phyloP scores from a whole-genome alignment of 176 grass and related monocot genomes.

The Leersia perrieri region DNA sequence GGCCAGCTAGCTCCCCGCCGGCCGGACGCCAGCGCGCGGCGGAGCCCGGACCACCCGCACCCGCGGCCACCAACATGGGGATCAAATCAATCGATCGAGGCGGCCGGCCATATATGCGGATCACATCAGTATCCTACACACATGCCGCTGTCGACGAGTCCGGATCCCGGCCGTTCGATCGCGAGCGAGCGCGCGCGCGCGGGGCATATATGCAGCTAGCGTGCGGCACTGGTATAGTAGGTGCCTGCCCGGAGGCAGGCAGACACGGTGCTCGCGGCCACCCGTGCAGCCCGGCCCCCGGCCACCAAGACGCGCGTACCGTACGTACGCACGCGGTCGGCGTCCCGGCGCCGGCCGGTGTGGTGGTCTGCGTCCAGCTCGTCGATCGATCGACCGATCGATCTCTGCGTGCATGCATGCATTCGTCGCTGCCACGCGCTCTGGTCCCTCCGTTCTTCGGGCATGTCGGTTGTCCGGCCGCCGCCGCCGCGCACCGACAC shows the following conservation, averaged over 20 bases:
- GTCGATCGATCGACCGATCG: neutral
- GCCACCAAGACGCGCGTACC: neutral
- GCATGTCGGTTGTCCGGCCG: neutral
- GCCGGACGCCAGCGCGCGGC: neutral
- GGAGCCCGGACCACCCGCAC: neutral
- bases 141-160: neutral
- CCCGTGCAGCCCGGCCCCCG: neutral
- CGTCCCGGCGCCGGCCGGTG: neutral
- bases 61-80: neutral
- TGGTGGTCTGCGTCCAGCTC: neutral
- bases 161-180: neutral
- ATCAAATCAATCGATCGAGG: neutral
- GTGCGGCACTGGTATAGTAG: conserved; percentile 11
- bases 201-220: no score
- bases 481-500: no score
- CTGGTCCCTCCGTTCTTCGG: neutral
- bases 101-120: neutral
- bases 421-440: no score
- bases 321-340: no score
- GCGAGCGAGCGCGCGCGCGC: neutral
- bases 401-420: neutral
- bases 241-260: conserved; percentile 36
- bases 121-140: neutral
- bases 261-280: conserved; percentile 22
- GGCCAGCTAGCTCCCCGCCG: neutral